Evolutionary conservation across 2,329 filamentous ascomycete genomes (phyloP).

Genomic region (Fusarium sp.): DNA sequence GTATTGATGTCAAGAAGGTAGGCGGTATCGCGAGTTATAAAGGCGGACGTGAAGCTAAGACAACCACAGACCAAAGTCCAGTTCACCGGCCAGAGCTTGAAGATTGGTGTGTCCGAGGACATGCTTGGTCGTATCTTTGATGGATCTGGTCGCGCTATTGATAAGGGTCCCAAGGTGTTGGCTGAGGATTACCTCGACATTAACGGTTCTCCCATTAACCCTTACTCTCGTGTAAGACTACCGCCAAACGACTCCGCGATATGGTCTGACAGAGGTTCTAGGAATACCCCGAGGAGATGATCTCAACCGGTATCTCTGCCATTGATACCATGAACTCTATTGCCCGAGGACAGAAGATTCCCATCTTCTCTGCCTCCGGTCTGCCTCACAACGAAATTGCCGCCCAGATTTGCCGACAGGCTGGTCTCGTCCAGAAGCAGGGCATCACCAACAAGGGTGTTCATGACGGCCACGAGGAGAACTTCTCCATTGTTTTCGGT

Average conservation of each 20-base stretch:
- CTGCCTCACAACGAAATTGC: conserved; percentile 99
- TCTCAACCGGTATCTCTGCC: conserved; percentile 98
- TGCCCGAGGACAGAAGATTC: conserved; percentile 98
- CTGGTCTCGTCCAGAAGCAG: conserved; percentile 84
- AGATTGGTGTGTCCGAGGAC: conserved; percentile 98
- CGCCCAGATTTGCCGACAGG: conserved; percentile 97
- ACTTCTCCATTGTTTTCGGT: conserved; percentile 99
- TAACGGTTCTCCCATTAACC: conserved; percentile 98
- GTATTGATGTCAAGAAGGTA: conserved; percentile 99
- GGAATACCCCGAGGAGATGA: conserved; percentile 99
- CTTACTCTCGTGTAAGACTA: conserved; percentile 85
- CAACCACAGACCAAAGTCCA: conserved; percentile 86
- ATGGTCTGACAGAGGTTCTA: conserved; percentile 51
- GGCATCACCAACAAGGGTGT: conserved; percentile 89
- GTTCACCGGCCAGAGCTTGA: conserved; percentile 96
- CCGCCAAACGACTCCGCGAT: not conserved
- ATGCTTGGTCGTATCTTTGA: conserved; percentile 99
- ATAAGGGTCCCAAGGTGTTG: conserved; percentile 98
- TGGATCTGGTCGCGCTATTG: conserved; percentile 96
- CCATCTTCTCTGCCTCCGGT: conserved; percentile 98
- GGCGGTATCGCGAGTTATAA: conserved; percentile 31
- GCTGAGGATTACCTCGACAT: conserved; percentile 99
- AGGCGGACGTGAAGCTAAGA: conserved; percentile 42
- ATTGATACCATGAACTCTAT: conserved; percentile 99
- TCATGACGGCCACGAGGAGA: conserved; percentile 97